Evolutionary conservation across 768 basidiomycete genomes (phyloP).

Genomic region (Naganishia onofrii): DNA sequence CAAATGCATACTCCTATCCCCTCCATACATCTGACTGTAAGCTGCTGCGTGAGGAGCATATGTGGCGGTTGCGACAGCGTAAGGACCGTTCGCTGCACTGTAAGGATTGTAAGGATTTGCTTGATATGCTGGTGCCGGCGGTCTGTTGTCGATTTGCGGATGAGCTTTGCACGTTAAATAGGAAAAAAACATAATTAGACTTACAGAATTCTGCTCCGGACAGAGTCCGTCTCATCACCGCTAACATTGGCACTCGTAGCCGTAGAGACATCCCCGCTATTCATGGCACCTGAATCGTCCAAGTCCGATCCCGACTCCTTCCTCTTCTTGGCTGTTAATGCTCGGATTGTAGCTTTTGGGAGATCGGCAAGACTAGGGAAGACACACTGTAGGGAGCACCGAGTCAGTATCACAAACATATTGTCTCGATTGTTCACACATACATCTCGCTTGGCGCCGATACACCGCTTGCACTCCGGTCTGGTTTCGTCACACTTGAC

Average conservation of each 20-base stretch:
- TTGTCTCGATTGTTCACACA: slow-evolving; percentile 12
- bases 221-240: slow-evolving; percentile 10
- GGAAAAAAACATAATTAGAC: not conserved
- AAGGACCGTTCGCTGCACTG: slow-evolving; percentile 1
- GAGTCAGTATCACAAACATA: not conserved
- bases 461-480: slow-evolving; percentile 80
- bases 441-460: slow-evolving; percentile 73
- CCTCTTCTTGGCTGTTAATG: slow-evolving; percentile 29
- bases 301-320: slow-evolving; percentile 20
- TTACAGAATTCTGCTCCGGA: slow-evolving; percentile 4
- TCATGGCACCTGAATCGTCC: slow-evolving; percentile 7
- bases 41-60: slow-evolving; percentile 15
- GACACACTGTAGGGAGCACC: slow-evolving; percentile 14
- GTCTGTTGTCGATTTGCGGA: not conserved
- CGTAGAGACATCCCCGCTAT: slow-evolving; percentile 9
- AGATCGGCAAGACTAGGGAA: slow-evolving; percentile 27
- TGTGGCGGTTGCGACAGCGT: not conserved
- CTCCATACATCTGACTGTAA: slow-evolving; percentile 19
- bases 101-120: not conserved
- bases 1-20: slow-evolving; percentile 7
- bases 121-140: not conserved
- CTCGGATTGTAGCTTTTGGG: slow-evolving; percentile 29
- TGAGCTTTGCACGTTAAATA: not conserved
- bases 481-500: slow-evolving; percentile 96
- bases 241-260: slow-evolving; percentile 17